These are phyloP conservation scores for Nitzschia putrida DNA, from an alignment of 108 stramenopile species.

Conservation along the genomic window DNA sequence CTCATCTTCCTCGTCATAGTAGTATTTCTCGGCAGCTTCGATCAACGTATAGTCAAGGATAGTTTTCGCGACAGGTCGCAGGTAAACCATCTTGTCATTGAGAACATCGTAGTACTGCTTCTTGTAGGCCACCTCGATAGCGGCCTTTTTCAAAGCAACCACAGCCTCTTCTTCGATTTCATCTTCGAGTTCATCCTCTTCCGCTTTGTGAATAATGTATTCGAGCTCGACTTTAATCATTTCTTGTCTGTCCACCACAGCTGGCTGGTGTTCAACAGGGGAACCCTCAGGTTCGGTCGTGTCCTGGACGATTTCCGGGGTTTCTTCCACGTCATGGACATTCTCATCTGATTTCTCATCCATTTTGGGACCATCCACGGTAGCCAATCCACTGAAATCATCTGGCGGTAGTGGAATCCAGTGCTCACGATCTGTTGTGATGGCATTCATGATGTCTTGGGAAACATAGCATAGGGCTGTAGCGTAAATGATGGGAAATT, in stretches of 20 bases:
- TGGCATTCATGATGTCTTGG: not conserved
- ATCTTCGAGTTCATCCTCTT: slow-evolving; percentile 25
- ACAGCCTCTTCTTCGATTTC: slow-evolving; percentile 2
- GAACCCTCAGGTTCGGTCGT: too few species aligned
- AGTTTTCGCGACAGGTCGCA: slow-evolving; percentile 31
- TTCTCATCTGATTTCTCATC: too few species aligned
- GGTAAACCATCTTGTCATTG: slow-evolving; percentile 24
- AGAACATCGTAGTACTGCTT: slow-evolving; percentile 33
- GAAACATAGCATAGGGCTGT: slow-evolving; percentile 24
- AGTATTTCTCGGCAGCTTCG: slow-evolving; percentile 12
- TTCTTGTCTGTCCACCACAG: not conserved
- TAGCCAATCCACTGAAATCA: not conserved
- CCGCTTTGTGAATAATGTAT: slow-evolving; percentile 17
- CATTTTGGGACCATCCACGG: too few species aligned
- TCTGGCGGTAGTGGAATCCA: slow-evolving; percentile 7
- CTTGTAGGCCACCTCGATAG: slow-evolving; percentile 11
- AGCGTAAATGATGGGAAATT: slow-evolving; percentile 21
- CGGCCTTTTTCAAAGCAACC: slow-evolving; percentile 13
- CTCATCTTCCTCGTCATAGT: slow-evolving; percentile 4
- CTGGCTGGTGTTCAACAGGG: too few species aligned
- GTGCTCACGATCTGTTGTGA: slow-evolving; percentile 1
- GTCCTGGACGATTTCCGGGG: too few species aligned
- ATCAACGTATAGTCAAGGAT: slow-evolving; percentile 24
- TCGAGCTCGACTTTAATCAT: slow-evolving; percentile 17
- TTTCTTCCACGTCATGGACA: too few species aligned